phyloP scores from a whole-genome alignment of 2,329 filamentous ascomycete species.

The Exophiala viscosa region DNA sequence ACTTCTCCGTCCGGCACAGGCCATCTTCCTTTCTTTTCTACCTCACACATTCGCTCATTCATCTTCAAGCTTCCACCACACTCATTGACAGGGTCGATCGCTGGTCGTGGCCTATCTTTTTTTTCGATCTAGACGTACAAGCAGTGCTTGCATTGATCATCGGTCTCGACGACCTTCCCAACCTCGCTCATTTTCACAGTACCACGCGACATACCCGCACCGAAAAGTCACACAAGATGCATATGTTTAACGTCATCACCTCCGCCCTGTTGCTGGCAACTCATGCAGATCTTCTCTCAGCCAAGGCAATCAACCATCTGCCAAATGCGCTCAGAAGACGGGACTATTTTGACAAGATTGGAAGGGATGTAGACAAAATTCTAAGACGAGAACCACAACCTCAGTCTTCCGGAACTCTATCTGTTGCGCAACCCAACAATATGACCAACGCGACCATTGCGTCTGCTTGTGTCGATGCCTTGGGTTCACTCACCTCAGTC shows the following conservation, averaged over 20 bases:
- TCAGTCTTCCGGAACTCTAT: conserved; percentile 5
- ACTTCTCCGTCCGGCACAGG: conserved; percentile 8
- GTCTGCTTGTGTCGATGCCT: conserved; percentile 56
- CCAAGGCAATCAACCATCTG: conserved; percentile 19
- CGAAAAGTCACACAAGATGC: conserved; percentile 19
- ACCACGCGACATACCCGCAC: neutral
- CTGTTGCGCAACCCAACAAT: conserved; percentile 3
- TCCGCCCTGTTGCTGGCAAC: conserved; percentile 20
- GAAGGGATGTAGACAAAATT: conserved; percentile 13
- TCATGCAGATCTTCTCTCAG: conserved; percentile 12
- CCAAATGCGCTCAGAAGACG: conserved; percentile 17
- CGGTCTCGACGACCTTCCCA: conserved; percentile 22
- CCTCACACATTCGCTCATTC: conserved; percentile 7
- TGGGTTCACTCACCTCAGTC: conserved; percentile 52
- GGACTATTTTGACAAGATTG: conserved; percentile 8
- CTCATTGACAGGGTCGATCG: conserved; percentile 19
- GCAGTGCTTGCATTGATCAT: conserved; percentile 20
- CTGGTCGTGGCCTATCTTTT: conserved; percentile 24
- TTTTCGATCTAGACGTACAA: conserved; percentile 5
- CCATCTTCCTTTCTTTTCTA: conserved; percentile 5
- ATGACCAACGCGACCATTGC: conserved; percentile 42
- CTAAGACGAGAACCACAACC: conserved; percentile 11
- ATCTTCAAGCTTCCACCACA: conserved; percentile 13
- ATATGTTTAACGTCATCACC: conserved; percentile 14
- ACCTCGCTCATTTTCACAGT: neutral